Percentiles rank a stretch among this genome's conserved stretches.
Evolutionary conservation across 768 basidiomycete species (phyloP).

Genomic region (Roridomyces roridus): DNA sequence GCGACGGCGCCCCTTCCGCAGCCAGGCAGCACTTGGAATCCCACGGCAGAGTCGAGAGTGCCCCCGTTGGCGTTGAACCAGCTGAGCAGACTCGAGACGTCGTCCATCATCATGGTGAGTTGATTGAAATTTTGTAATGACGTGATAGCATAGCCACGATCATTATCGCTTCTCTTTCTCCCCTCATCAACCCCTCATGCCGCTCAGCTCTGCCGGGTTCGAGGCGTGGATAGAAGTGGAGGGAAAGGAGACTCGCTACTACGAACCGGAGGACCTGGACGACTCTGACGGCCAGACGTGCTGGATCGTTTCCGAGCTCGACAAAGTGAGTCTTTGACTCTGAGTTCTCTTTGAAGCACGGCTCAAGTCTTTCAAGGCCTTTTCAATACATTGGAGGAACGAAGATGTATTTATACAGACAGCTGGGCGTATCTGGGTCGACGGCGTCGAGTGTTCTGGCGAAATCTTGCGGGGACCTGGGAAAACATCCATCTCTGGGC

Average conservation of each 20-base stretch:
- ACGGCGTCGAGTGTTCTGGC: conserved; percentile 21
- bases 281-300: conserved; percentile 10
- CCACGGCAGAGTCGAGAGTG: conserved; percentile 55
- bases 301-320: conserved; percentile 20
- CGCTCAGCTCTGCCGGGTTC: conserved; percentile 16
- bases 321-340: conserved; percentile 2
- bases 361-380: conserved; percentile 17
- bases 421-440: conserved; percentile 16
- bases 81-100: conserved; percentile 42
- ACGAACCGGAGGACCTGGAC: conserved; percentile 2
- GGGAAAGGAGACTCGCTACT: background rate
- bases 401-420: conserved; percentile 22
- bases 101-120: conserved; percentile 1
- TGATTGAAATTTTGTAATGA: too few relatives aligned
- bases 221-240: conserved; percentile 17
- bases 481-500: conserved; percentile 6
- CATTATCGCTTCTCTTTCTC: too few relatives aligned
- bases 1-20: conserved; percentile 82
- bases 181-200: too few relatives aligned
- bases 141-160: too few relatives aligned
- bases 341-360: background rate
- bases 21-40: conserved; percentile 52
- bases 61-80: conserved; percentile 69
- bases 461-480: conserved; percentile 14
- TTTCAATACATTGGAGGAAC: conserved; percentile 21